Evolutionary conservation across 768 basidiomycete genomes (phyloP).

Genomic region (Tephrocybe sp.): DNA sequence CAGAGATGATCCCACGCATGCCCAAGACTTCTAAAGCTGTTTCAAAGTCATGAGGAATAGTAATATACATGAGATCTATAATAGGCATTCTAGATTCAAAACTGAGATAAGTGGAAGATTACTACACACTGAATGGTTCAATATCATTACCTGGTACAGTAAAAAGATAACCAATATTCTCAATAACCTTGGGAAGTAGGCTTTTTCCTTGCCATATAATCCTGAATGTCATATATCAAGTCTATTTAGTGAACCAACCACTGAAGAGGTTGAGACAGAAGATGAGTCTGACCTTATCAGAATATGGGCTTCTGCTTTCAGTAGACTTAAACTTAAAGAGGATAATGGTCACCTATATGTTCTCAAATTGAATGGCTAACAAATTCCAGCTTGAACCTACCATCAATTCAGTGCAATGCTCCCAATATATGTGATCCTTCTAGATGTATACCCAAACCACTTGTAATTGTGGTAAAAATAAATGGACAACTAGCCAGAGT

Average conservation of each 20-base stretch:
- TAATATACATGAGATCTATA: neutral
- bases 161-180: neutral
- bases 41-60: neutral
- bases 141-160: neutral
- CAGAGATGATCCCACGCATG: neutral
- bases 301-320: neutral
- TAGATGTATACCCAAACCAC: slow-evolving; percentile 26
- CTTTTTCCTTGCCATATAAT: neutral
- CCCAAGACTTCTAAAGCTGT: neutral
- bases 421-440: slow-evolving; percentile 15
- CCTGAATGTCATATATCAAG: neutral
- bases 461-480: slow-evolving; percentile 29
- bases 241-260: neutral
- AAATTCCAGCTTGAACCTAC: slow-evolving; percentile 1
- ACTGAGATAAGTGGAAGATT: neutral
- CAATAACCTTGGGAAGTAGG: neutral
- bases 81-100: neutral
- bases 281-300: neutral
- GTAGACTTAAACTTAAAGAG: neutral
- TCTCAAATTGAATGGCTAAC: neutral
- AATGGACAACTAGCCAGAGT: slow-evolving; percentile 33
- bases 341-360: neutral
- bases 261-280: neutral
- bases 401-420: slow-evolving; percentile 25
- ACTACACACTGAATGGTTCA: neutral